Conservation (phyloP, 2,329 filamentous ascomycete genomes). For the Chaetomium olivaceum region DNA sequence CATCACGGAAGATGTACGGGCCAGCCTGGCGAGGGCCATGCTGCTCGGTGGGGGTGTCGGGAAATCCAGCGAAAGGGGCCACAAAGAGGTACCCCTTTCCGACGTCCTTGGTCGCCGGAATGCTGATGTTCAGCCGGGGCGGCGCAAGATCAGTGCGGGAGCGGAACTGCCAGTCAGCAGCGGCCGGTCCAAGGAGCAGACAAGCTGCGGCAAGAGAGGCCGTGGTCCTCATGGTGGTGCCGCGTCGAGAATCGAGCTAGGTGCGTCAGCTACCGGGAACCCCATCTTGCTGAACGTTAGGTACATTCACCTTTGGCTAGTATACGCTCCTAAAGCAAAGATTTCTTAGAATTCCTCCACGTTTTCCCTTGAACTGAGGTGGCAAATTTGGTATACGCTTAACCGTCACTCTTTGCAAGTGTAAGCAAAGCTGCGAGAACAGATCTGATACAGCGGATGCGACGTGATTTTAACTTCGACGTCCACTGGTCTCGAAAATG, state of each 20-base stretch:
- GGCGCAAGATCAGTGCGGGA: constrained; percentile 37
- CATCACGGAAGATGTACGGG: constrained; percentile 56
- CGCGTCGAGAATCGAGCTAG: constrained; percentile 21
- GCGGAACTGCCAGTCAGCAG: constrained; percentile 32
- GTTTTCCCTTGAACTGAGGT: background rate
- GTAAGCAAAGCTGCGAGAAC: background rate
- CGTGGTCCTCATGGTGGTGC: constrained; percentile 30
- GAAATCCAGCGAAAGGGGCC: constrained; percentile 31
- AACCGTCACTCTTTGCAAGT: background rate
- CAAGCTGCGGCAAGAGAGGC: constrained; percentile 17
- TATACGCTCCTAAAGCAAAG: constrained; percentile 29
- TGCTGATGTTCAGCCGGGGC: constrained; percentile 38
- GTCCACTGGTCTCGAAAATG: background rate
- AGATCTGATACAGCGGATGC: background rate
- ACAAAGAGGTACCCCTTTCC: constrained; percentile 39
- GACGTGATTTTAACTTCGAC: background rate
- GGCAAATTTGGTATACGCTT: background rate
- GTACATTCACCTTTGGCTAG: constrained; percentile 37
- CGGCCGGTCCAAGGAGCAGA: constrained; percentile 20
- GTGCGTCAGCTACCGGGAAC: constrained; percentile 30
- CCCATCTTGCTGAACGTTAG: constrained; percentile 30
- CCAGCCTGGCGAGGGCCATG: constrained; percentile 51
- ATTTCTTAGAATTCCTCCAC: constrained; percentile 17
- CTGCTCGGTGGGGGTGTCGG: constrained; percentile 37
- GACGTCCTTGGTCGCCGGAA: constrained; percentile 41